phyloP scores from a whole-genome alignment of 2,329 filamentous ascomycete genomes.

The Cladosporium sp. region DNA sequence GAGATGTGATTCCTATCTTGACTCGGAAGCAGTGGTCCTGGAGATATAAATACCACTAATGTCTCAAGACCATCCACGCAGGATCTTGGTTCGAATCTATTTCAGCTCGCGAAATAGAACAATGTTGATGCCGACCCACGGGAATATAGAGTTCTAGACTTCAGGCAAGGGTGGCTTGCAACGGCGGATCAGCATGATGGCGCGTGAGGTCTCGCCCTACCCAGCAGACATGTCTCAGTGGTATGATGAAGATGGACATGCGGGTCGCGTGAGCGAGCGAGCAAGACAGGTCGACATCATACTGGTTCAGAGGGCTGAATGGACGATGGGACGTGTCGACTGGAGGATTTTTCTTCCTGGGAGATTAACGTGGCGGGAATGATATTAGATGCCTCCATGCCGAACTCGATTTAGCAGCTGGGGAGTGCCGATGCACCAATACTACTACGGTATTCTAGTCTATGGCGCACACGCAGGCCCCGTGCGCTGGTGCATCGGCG shows the following conservation, averaged over 20 bases:
- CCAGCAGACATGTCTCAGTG: neutral
- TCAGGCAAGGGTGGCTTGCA: conserved; percentile 1
- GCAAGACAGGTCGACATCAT: neutral
- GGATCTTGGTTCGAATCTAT: neutral
- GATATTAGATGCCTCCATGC: neutral
- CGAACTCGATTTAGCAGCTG: neutral
- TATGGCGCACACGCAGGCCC: neutral
- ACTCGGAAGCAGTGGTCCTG: neutral
- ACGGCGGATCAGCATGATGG: conserved; percentile 2
- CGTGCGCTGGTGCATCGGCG: neutral
- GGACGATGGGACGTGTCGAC: neutral
- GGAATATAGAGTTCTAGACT: conserved; percentile 2
- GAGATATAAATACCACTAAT: neutral
- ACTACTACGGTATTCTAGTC: neutral
- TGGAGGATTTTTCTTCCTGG: neutral
- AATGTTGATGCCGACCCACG: neutral
- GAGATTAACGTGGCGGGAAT: neutral
- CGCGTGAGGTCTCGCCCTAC: conserved; percentile 8
- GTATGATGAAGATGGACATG: conserved; percentile 3
- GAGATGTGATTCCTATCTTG: neutral
- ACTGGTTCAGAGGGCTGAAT: neutral
- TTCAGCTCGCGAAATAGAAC: neutral
- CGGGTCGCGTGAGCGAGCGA: neutral
- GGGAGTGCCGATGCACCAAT: neutral
- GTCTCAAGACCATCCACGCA: neutral